Evolutionary conservation across 352 stramenopile genomes (phyloP), one percentile per base, ranked within the genome.

Genomic region (Globisporangium rhizosaccharum): DNA sequence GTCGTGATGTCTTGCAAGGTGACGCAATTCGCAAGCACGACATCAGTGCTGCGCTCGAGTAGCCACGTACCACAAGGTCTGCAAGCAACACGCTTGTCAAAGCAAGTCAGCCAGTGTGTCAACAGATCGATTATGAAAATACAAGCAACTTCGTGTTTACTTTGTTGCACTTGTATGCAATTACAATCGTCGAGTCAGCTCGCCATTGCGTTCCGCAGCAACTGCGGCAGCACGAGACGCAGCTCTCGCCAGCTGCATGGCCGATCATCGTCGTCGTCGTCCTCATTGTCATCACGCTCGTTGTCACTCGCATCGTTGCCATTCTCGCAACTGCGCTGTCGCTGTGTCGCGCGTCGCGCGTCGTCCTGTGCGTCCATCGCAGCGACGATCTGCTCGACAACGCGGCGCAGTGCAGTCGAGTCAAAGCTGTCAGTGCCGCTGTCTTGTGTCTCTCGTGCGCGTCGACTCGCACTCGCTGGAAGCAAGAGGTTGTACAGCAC

Each of bases 401-500:
- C 62, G 1, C 59, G 57, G 33, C 62, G 61, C 7, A 88, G 59
- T 2, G 39, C 62, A 6, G 25, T 54, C 11, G 59, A 55, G 25
- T 66, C 49, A 8, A 65, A 60, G 49, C 50, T 2, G 53, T 48
- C 8, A 10, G 5, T 49, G 2, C 3, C 14, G 4, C 46, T 37
- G 53, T 6, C 26, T 26, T 12, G 45, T 7, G 11, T 51, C 54
- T 18, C 37, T 51, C 25, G 10, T 12, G 44, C 53, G 17, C 10
- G 8, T 20, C 23, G 11, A 23, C 50, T 49, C 33, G 46, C 39
- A 0, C 46, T 41, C 11, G 36, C 23, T 12, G 20, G 46, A 37
- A 89, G 44, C 23, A 92, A 58, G n/a, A 96, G 52, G 53, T 96
- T 96, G 68, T 86, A 92, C 2, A 96, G 70, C 23, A 79, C 76